phyloP scores from a whole-genome alignment of 2,329 filamentous ascomycete genomes.

The Akanthomyces uredinophilus region DNA sequence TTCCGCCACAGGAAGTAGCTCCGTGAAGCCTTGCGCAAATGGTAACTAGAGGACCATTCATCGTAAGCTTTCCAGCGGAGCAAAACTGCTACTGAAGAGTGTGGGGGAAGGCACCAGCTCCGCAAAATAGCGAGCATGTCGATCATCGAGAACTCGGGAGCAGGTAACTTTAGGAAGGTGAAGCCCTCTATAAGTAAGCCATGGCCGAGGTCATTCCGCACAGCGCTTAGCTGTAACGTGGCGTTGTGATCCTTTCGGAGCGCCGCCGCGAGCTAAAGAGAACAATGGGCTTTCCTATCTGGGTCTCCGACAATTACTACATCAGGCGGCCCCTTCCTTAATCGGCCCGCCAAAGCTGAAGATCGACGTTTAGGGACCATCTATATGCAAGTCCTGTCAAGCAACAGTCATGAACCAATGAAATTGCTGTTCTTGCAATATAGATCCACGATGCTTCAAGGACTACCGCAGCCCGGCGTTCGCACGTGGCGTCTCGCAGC shows the following conservation, averaged over 20 bases:
- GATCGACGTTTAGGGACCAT: background rate
- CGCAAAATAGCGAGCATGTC: background rate
- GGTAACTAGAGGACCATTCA: background rate
- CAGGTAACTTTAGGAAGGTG: slow-evolving; percentile 4
- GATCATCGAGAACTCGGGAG: background rate
- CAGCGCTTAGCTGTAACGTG: slow-evolving; percentile 6
- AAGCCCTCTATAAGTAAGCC: background rate
- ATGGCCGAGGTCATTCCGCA: slow-evolving; percentile 8
- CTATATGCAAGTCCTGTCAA: background rate
- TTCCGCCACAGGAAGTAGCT: background rate
- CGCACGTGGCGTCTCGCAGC: background rate
- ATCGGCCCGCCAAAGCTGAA: slow-evolving; percentile 7
- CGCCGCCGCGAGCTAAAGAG: background rate
- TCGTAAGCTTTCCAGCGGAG: background rate
- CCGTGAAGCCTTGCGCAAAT: background rate
- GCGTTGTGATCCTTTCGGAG: background rate
- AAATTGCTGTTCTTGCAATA: background rate
- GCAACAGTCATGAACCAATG: background rate
- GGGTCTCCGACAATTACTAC: background rate
- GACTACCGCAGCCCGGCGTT: background rate
- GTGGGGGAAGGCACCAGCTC: background rate
- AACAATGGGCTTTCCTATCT: background rate
- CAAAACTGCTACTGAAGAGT: background rate
- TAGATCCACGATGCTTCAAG: background rate
- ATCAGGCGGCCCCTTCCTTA: background rate